Percentiles rank a stretch among this genome's conserved stretches.
Conservation (phyloP, 768 basidiomycete genomes). For the Boletus sp. region DNA sequence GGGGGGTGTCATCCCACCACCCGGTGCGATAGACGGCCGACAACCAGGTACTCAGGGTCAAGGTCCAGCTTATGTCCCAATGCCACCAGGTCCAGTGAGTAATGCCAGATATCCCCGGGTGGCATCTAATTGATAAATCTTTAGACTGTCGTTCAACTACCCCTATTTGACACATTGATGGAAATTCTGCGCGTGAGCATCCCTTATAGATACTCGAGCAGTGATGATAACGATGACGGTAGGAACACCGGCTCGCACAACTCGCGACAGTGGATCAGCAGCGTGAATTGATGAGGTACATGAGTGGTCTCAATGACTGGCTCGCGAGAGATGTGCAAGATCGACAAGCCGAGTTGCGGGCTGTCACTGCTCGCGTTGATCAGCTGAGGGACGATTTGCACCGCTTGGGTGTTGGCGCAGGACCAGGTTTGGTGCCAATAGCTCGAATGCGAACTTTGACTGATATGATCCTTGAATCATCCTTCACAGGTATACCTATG, state of each 20-base stretch:
- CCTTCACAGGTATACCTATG: conserved; percentile 23
- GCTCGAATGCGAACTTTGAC: background rate
- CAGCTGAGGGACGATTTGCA: conserved; percentile 44
- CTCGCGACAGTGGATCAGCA: conserved; percentile 76
- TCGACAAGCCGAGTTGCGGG: conserved; percentile 70
- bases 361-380: conserved; percentile 62
- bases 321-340: conserved; percentile 75
- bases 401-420: conserved; percentile 43
- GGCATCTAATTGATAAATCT: conserved; percentile 3
- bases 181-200: conserved; percentile 59
- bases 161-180: conserved; percentile 70
- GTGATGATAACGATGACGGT: conserved; percentile 8
- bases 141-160: conserved; percentile 61
- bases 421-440: conserved; percentile 33
- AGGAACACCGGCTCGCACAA: conserved; percentile 79
- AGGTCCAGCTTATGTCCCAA: conserved; percentile 38
- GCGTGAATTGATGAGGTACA: conserved; percentile 76
- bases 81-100: conserved; percentile 58
- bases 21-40: conserved; percentile 20
- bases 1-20: conserved; percentile 26
- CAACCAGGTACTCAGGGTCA: conserved; percentile 24
- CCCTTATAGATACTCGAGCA: background rate
- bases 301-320: conserved; percentile 77
- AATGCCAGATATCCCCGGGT: background rate
- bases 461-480: background rate